Evolutionary conservation across 2,329 filamentous ascomycete species (phyloP).

Genomic region (Botrytis porri): DNA sequence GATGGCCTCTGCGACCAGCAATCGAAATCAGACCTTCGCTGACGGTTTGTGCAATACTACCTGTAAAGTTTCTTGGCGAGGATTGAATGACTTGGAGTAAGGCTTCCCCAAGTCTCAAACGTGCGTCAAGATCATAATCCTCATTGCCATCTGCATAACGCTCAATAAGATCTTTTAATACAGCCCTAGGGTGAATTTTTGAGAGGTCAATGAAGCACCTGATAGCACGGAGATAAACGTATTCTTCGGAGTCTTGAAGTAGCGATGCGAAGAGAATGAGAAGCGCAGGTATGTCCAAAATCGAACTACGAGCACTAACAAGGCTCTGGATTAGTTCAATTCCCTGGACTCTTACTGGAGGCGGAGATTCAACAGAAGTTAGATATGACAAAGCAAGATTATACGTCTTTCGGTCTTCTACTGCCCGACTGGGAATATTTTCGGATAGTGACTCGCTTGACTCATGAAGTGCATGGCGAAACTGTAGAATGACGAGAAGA

Average conservation of each 20-base stretch:
- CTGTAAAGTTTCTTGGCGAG: conserved; percentile 54
- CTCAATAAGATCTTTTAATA: conserved; percentile 60
- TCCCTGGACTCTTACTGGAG: conserved; percentile 65
- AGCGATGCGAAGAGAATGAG: conserved; percentile 63
- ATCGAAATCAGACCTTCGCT: conserved; percentile 60
- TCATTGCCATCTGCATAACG: conserved; percentile 65
- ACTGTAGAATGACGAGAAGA: conserved; percentile 53
- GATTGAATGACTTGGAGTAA: conserved; percentile 62
- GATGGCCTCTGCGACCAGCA: conserved; percentile 60
- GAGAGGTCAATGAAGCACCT: conserved; percentile 60
- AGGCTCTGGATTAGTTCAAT: conserved; percentile 58
- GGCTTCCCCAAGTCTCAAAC: conserved; percentile 67
- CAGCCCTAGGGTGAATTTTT: conserved; percentile 58
- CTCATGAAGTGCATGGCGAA: conserved; percentile 53
- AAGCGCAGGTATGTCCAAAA: conserved; percentile 64
- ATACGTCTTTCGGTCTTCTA: conserved; percentile 61
- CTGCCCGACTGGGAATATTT: conserved; percentile 43
- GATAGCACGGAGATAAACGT: conserved; percentile 67
- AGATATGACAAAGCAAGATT: conserved; percentile 63
- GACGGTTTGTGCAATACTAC: conserved; percentile 51
- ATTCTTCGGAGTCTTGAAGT: conserved; percentile 65
- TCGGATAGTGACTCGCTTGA: conserved; percentile 16
- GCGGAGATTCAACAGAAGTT: conserved; percentile 57
- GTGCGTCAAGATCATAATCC: conserved; percentile 56
- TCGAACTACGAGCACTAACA: conserved; percentile 52